Conservation (phyloP, 2,329 filamentous ascomycete genomes). For the Stachybotrys chlorohalonatus region DNA sequence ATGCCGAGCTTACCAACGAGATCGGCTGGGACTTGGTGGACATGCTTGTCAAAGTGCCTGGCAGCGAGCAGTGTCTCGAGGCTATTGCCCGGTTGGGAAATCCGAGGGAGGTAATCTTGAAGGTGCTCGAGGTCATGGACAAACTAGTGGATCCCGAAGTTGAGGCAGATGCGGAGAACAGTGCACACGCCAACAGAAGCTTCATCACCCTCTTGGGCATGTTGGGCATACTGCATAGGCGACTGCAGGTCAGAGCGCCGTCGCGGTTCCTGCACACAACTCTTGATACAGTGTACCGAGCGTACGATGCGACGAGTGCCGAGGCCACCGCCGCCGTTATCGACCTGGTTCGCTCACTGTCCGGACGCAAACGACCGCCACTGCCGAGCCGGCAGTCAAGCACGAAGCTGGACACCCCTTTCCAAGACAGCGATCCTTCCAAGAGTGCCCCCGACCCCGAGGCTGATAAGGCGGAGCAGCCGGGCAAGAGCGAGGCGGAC, state of each 20-base stretch:
- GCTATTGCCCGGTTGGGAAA: slow-evolving; percentile 71
- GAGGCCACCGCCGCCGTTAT: slow-evolving; percentile 63
- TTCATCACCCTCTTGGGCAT: slow-evolving; percentile 65
- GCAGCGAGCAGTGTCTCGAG: slow-evolving; percentile 61
- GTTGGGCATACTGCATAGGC: slow-evolving; percentile 61
- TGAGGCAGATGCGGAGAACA: slow-evolving; percentile 27
- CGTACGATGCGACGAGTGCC: slow-evolving; percentile 54
- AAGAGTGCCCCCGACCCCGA: slow-evolving; percentile 55
- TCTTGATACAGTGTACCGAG: slow-evolving; percentile 60
- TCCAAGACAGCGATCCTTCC: slow-evolving; percentile 42
- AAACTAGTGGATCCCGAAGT: slow-evolving; percentile 34
- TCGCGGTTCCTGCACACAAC: slow-evolving; percentile 71
- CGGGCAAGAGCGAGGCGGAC: slow-evolving; percentile 45
- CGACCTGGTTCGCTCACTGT: slow-evolving; percentile 60
- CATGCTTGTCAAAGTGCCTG: slow-evolving; percentile 59
- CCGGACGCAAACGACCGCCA: slow-evolving; percentile 56
- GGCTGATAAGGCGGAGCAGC: slow-evolving; percentile 25
- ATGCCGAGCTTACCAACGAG: slow-evolving; percentile 59
- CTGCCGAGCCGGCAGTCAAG: slow-evolving; percentile 51
- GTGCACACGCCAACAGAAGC: slow-evolving; percentile 31
- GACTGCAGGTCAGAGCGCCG: slow-evolving; percentile 69
- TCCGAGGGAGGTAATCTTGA: slow-evolving; percentile 72
- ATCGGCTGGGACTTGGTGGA: slow-evolving; percentile 82
- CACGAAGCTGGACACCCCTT: slow-evolving; percentile 44
- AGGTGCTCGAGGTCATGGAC: slow-evolving; percentile 66